Evolutionary conservation across 192 early-diverging fungal genomes (phyloP), one percentile per base, ranked within the genome.

Genomic region (Coemansia guatemalensis): DNA sequence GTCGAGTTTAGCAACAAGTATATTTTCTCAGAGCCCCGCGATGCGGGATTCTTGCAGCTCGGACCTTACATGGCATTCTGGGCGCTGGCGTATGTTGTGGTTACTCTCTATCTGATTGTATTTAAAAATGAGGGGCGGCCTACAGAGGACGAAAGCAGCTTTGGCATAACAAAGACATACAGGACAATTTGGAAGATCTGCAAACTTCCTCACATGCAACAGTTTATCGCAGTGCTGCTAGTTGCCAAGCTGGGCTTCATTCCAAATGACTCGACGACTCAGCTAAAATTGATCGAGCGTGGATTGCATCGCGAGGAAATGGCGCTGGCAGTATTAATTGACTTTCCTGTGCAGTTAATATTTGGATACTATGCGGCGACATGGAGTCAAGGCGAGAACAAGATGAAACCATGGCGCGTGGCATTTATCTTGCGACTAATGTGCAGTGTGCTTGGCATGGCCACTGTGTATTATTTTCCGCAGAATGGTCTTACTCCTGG

Each of bases 321-420:
- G 77, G 95, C 95, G 2, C 71, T 96, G 44, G 86, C 93, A 0
- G 93, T 95, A 7, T 75, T 99, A 66, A 88, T 97, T 20, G 97
- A 99, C 71, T 99, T 99, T 55, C 97, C 97, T 1, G 85, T 96
- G 54, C 95, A 99, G 75, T 88, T 99, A 47, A 78, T 97, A 60
- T 95, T 99, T 84, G 97, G 97, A 14, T 97, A 97, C 74, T 96
- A 95, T 75, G 95, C 96, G 0, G 97, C 94, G 17, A 90, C 90
- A 56, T 99, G 95, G 97, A 95, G 92, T 53, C 87, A 82, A 62
- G 97, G 97, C 5, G 70, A 76, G 8, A 82, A 88, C 48, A 94
- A 96, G 5, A 75, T 97, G 62, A 87, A 82, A 25, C 95, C 96
- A 73, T 99, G 97, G 97, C 80, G 93, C 21, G 84, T 88, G 53